Conservation (phyloP, 768 basidiomycete species). For the Tricholoma sp. region DNA sequence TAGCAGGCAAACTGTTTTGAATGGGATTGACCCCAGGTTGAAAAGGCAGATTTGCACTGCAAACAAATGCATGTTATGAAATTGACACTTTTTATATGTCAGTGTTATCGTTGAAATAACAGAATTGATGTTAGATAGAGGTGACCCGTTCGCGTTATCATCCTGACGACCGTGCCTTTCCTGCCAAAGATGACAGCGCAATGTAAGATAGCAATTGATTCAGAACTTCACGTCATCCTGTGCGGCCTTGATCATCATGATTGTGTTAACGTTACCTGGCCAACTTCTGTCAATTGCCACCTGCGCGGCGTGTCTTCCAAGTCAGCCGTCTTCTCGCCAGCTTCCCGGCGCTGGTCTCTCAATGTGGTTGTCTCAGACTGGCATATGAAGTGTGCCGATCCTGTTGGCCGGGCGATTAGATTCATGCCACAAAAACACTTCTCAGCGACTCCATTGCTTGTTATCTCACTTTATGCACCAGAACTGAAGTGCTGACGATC, state of each 20-base stretch:
- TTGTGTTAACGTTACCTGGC: background rate
- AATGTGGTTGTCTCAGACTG: background rate
- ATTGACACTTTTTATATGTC: too few species aligned
- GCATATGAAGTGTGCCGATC: background rate
- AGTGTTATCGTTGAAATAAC: too few species aligned
- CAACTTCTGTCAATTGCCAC: background rate
- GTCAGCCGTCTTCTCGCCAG: background rate
- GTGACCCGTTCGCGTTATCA: too few species aligned
- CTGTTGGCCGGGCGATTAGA: background rate
- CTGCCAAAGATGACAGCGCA: too few species aligned
- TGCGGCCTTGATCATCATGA: background rate
- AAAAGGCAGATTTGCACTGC: too few species aligned
- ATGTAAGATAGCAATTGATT: too few species aligned
- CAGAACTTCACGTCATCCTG: background rate
- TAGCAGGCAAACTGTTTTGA: too few species aligned
- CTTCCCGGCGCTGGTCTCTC: background rate
- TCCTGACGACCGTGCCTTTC: too few species aligned
- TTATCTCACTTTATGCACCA: background rate
- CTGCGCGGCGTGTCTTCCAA: background rate
- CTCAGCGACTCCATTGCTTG: background rate
- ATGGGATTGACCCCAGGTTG: too few species aligned
- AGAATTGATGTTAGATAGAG: too few species aligned
- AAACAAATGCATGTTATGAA: too few species aligned
- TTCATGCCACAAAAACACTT: background rate
- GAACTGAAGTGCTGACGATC: background rate